These are phyloP conservation scores for Nicotiana tabacum DNA, from an alignment of 257 asterid genomes.

Conservation along the genomic window DNA sequence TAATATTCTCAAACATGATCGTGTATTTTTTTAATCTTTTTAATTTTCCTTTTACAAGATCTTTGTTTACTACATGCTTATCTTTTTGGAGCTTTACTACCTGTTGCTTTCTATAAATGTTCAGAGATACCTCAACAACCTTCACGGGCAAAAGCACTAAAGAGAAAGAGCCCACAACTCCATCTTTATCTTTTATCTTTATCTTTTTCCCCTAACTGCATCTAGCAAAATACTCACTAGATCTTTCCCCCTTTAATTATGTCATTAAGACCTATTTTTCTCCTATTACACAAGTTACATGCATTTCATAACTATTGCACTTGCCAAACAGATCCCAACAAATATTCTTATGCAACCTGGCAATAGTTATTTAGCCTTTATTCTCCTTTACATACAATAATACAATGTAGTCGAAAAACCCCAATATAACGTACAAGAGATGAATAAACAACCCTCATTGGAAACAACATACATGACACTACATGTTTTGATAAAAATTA, in stretches of 20 bases:
- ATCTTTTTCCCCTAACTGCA: neutral
- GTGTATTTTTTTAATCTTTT: neutral
- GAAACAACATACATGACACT: no score
- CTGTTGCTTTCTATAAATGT: neutral
- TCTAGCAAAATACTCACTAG: neutral
- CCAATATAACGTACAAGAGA: no score
- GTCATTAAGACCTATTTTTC: neutral
- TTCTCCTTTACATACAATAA: no score
- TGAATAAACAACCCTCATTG: no score
- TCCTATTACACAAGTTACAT: neutral
- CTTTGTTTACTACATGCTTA: neutral
- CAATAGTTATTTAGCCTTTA: no score
- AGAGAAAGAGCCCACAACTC: neutral
- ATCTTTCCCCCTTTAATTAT: neutral
- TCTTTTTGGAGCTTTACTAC: neutral
- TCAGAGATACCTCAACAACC: conserved; percentile 6
- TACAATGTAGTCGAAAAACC: no score
- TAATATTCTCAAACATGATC: neutral
- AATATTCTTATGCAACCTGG: neutral
- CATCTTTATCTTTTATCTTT: neutral
- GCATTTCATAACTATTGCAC: neutral
- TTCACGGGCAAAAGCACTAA: neutral
- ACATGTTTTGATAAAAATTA: no score
- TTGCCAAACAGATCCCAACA: neutral
- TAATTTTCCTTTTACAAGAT: neutral